A percentile compares a stretch with the other conserved stretches of the same genome.
phyloP scores from a whole-genome alignment of 2,329 filamentous ascomycete species.

The Trichoderma sp. region DNA sequence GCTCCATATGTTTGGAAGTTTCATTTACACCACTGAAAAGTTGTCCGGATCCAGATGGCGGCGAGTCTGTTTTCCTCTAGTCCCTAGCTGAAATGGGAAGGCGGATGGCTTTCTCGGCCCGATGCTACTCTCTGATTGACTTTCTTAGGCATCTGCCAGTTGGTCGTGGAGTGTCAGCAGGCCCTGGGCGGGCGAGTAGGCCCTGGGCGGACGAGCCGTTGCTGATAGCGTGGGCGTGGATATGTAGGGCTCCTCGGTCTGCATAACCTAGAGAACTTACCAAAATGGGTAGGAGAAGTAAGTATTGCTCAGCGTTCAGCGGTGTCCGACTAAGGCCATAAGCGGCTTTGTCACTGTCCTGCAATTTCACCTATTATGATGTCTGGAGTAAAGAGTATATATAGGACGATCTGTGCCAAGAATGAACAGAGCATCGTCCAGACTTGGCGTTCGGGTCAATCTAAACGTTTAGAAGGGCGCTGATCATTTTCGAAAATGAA shows the following conservation, averaged over 20 bases:
- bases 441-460: constrained; percentile 16
- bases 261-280: constrained; percentile 1
- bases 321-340: background rate
- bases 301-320: background rate
- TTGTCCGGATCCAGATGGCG: constrained; percentile 8
- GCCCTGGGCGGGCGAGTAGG: constrained; percentile 14
- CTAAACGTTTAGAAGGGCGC: constrained; percentile 15
- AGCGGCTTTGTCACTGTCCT: constrained; percentile 10
- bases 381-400: background rate
- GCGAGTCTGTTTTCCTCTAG: constrained; percentile 4
- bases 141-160: constrained; percentile 7
- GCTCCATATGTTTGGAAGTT: constrained; percentile 1
- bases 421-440: background rate
- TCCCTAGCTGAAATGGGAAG: constrained; percentile 22
- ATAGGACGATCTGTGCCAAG: constrained; percentile 23
- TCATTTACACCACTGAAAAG: background rate
- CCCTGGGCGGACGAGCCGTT: constrained; percentile 5
- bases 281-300: background rate
- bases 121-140: constrained; percentile 16
- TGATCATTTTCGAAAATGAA: constrained; percentile 25
- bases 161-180: constrained; percentile 12
- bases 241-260: background rate
- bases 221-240: constrained; percentile 15
- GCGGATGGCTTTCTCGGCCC: constrained; percentile 25
- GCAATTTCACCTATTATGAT: constrained; percentile 1